A percentile compares a stretch with the other conserved stretches of the same genome.
Evolutionary conservation across 192 early-diverging fungal species (phyloP).

Genomic region (Coemansia sp.): DNA sequence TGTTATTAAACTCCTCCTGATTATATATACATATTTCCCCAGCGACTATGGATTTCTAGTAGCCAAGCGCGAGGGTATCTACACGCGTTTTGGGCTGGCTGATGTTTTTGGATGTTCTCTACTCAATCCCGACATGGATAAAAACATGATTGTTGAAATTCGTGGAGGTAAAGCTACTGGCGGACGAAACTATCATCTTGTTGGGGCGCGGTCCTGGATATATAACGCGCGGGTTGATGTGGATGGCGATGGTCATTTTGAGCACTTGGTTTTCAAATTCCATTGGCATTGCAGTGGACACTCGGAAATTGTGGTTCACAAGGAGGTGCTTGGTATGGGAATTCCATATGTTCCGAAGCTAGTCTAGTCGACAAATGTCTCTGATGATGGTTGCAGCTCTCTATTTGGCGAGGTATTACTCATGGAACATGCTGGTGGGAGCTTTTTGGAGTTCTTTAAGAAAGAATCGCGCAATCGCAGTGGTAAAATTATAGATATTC

Average conservation of each 20-base stretch:
- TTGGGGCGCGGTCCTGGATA: neutral
- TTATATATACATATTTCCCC: neutral
- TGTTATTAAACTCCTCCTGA: neutral
- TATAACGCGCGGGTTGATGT: neutral
- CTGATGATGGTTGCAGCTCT: neutral
- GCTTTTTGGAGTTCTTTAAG: neutral
- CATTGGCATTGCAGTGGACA: neutral
- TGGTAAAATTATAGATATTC: neutral
- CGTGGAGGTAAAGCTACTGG: neutral
- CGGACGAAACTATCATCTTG: neutral
- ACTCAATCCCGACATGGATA: neutral
- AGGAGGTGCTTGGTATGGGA: neutral
- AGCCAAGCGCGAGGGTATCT: neutral
- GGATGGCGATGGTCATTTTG: neutral
- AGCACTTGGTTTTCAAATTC: neutral
- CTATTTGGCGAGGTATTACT: constrained; percentile 2
- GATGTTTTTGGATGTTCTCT: neutral
- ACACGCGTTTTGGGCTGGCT: neutral
- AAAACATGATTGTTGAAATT: neutral
- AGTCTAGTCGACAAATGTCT: neutral
- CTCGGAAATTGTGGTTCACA: neutral
- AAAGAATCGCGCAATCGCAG: no score
- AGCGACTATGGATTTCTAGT: neutral
- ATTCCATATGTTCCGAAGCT: neutral
- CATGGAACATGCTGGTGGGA: neutral